phyloP scores from a whole-genome alignment of 805 yeast species.

The Yarrowia keelungensis region DNA sequence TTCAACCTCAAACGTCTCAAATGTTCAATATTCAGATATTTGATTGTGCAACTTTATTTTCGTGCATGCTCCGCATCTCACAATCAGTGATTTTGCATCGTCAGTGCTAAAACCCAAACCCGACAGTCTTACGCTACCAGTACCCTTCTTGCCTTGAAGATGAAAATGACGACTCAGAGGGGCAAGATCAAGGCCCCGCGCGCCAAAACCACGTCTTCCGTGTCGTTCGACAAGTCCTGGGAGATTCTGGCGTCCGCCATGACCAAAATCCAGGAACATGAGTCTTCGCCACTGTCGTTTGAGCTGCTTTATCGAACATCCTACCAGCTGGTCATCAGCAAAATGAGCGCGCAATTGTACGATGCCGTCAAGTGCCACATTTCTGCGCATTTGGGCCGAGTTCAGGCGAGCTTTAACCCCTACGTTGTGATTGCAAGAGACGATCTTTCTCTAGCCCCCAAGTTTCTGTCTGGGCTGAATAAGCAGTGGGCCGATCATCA shows the following conservation, averaged over 20 bases:
- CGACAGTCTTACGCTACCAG: no score
- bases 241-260: constrained; percentile 68
- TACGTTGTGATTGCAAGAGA: constrained; percentile 1
- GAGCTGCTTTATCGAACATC: constrained; percentile 83
- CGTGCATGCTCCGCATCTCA: not conserved
- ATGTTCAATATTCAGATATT: no score
- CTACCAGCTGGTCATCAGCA: constrained; percentile 74
- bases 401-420: constrained; percentile 1
- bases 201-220: constrained; percentile 38
- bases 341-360: constrained; percentile 69
- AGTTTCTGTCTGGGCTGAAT: constrained; percentile 50
- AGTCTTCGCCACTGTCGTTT: constrained; percentile 76
- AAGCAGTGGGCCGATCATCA: constrained; percentile 75
- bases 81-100: not conserved
- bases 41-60: no score
- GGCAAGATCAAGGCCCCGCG: constrained; percentile 37
- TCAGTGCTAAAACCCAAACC: not conserved
- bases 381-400: constrained; percentile 50
- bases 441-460: constrained; percentile 36
- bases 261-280: constrained; percentile 69
- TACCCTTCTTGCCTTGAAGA: not conserved
- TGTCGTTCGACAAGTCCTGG: constrained; percentile 76
- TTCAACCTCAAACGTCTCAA: no score
- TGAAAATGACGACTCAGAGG: constrained; percentile 32
- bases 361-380: constrained; percentile 63